These are phyloP conservation scores for Cutaneotrichosporon daszewskae DNA, from an alignment of 1,284 basidiomycete species.

Conservation along the genomic window DNA sequence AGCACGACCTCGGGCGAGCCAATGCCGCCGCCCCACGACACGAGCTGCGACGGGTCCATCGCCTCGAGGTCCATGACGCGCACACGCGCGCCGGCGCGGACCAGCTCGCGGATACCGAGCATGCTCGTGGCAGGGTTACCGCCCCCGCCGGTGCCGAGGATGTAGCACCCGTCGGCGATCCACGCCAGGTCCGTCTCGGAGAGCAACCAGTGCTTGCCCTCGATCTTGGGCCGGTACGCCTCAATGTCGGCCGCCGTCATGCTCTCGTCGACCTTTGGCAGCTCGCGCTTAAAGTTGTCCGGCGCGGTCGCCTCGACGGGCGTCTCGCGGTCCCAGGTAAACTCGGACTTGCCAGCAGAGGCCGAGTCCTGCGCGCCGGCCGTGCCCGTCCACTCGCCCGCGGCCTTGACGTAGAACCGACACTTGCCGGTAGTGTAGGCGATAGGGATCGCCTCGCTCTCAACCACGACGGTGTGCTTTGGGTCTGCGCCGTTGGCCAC, in stretches of 20 bases:
- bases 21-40: conserved; percentile 46
- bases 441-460: conserved; percentile 47
- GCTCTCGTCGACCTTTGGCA: conserved; percentile 2
- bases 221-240: conserved; percentile 27
- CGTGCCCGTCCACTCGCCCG: conserved; percentile 36
- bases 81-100: conserved; percentile 26
- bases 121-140: conserved; percentile 24
- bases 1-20: conserved; percentile 52
- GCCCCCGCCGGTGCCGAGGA: conserved; percentile 40
- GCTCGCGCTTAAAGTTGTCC: conserved; percentile 8
- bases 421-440: conserved; percentile 34
- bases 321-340: conserved; percentile 2
- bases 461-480: conserved; percentile 50
- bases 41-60: conserved; percentile 13
- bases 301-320: neutral
- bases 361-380: neutral
- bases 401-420: conserved; percentile 43
- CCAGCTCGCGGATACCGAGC: conserved; percentile 27
- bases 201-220: conserved; percentile 28
- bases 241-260: conserved; percentile 13
- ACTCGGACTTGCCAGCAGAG: neutral
- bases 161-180: conserved; percentile 38
- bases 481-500: conserved; percentile 51
- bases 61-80: conserved; percentile 29
- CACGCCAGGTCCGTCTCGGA: conserved; percentile 38